Percentiles rank a stretch among this genome's conserved stretches.
phyloP scores from a whole-genome alignment of 1,284 basidiomycete genomes.

The Neonothopanus nambi region DNA sequence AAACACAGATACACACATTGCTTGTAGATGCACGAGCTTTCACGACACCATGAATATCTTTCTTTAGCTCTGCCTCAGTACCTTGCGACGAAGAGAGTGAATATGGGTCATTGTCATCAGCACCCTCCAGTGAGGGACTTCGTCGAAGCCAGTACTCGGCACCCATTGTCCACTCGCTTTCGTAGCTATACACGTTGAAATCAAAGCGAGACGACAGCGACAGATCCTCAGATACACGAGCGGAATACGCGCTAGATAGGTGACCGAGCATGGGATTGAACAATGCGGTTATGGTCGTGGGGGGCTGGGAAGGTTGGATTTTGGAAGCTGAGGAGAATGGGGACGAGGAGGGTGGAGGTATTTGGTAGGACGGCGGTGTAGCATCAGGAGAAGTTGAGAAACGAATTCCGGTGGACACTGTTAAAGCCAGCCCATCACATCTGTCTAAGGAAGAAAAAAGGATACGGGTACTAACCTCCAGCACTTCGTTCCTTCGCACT shows the following conservation, averaged over 20 bases:
- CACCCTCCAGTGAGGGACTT: conserved; percentile 24
- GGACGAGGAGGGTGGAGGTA: conserved; percentile 40
- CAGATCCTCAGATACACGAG: conserved; percentile 85
- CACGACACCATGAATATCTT: conserved; percentile 77
- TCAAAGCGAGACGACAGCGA: conserved; percentile 90
- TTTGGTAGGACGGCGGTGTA: conserved; percentile 62
- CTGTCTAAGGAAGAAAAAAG: conserved; percentile 1
- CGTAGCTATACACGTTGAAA: conserved; percentile 96
- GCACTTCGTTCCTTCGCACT: conserved; percentile 92
- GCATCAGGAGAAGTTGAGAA: conserved; percentile 89
- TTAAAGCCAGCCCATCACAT: conserved; percentile 12
- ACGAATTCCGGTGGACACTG: conserved; percentile 90
- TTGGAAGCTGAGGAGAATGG: conserved; percentile 32
- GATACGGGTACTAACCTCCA: conserved; percentile 64
- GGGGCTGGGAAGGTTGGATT: conserved; percentile 63
- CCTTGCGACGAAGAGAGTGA: conserved; percentile 16
- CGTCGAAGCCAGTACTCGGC: conserved; percentile 90
- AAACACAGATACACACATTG: conserved; percentile 54
- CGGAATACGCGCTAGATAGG: conserved; percentile 88
- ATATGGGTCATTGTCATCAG: conserved; percentile 23
- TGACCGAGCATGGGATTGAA: conserved; percentile 98
- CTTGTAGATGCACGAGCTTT: conserved; percentile 89
- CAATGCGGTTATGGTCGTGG: conserved; percentile 91
- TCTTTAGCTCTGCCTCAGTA: conserved; percentile 20
- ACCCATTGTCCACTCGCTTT: conserved; percentile 94